A percentile compares a stretch with the other conserved stretches of the same genome.
Conservation (phyloP, 140 eudicot species). For the Erigeron philadelphicus region DNA sequence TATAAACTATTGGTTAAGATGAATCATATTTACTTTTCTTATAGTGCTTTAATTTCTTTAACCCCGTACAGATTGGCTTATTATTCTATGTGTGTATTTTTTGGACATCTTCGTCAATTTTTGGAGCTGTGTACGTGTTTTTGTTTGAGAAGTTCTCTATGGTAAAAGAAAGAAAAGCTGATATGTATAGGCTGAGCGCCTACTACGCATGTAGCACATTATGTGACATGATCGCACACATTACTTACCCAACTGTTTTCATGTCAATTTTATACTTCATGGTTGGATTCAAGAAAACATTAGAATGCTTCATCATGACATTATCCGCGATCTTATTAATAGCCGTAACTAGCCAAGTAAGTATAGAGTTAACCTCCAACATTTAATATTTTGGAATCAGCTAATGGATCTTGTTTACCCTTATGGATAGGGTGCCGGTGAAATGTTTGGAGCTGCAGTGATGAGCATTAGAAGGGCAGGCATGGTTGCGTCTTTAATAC, state of each 20-base stretch:
- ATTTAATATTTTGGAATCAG: neutral
- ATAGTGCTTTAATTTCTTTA: neutral
- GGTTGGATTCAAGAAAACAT: slow-evolving; percentile 76
- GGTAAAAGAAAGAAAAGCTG: slow-evolving; percentile 93
- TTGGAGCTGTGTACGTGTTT: slow-evolving; percentile 93
- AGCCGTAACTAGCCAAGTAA: slow-evolving; percentile 88
- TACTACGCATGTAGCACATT: slow-evolving; percentile 88
- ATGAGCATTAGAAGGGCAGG: slow-evolving; percentile 91
- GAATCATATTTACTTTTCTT: neutral
- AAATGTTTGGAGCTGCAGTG: slow-evolving; percentile 89
- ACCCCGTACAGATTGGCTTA: slow-evolving; percentile 73
- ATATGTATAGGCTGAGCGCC: slow-evolving; percentile 93
- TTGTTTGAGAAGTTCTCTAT: slow-evolving; percentile 78
- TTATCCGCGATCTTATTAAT: slow-evolving; percentile 53
- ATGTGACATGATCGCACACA: slow-evolving; percentile 92
- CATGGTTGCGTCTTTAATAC: slow-evolving; percentile 72
- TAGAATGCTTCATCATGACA: slow-evolving; percentile 66
- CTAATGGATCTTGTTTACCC: neutral
- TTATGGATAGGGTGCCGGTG: slow-evolving; percentile 81
- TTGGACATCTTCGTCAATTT: slow-evolving; percentile 95
- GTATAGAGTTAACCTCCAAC: slow-evolving; percentile 11
- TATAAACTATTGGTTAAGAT: neutral
- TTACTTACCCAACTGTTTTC: slow-evolving; percentile 71
- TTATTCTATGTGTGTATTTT: slow-evolving; percentile 88
- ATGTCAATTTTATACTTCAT: slow-evolving; percentile 88